These are phyloP conservation scores for Rosa rugosa DNA, from an alignment of 306 rosid species.

Conservation along the genomic window DNA sequence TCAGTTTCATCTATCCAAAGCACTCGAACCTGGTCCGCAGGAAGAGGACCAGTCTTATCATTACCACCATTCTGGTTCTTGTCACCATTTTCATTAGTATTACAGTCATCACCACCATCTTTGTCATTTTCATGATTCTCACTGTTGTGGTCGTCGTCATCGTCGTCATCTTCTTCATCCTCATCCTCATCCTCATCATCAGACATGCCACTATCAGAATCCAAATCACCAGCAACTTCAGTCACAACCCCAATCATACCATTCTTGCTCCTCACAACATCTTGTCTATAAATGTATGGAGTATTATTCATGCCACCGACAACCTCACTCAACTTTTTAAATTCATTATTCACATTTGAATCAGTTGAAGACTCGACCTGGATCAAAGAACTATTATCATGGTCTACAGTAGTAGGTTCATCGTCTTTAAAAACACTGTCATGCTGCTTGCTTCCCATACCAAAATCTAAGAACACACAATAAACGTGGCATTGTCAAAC, in stretches of 20 bases:
- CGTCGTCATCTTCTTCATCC: constrained; percentile 35
- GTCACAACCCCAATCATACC: constrained; percentile 80
- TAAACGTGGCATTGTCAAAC: constrained; percentile 24
- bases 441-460: constrained; percentile 61
- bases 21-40: constrained; percentile 73
- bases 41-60: constrained; percentile 59
- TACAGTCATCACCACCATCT: constrained; percentile 40
- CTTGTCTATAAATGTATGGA: constrained; percentile 69
- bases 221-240: constrained; percentile 89
- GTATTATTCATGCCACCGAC: constrained; percentile 30
- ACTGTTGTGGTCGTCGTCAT: constrained; percentile 39
- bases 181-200: constrained; percentile 70
- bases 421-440: constrained; percentile 36
- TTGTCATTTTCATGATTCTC: constrained; percentile 46
- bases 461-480: constrained; percentile 25
- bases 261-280: constrained; percentile 66
- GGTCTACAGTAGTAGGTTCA: constrained; percentile 37
- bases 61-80: constrained; percentile 28
- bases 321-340: constrained; percentile 34
- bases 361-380: constrained; percentile 27
- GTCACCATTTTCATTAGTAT: constrained; percentile 41
- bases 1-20: constrained; percentile 91
- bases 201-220: constrained; percentile 68
- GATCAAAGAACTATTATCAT: constrained; percentile 25
- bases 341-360: constrained; percentile 43